Evolutionary conservation across 371 early-diverging fungal species (phyloP), one percentile per base, ranked within the genome.

Genomic region (Modicella reniformis): DNA sequence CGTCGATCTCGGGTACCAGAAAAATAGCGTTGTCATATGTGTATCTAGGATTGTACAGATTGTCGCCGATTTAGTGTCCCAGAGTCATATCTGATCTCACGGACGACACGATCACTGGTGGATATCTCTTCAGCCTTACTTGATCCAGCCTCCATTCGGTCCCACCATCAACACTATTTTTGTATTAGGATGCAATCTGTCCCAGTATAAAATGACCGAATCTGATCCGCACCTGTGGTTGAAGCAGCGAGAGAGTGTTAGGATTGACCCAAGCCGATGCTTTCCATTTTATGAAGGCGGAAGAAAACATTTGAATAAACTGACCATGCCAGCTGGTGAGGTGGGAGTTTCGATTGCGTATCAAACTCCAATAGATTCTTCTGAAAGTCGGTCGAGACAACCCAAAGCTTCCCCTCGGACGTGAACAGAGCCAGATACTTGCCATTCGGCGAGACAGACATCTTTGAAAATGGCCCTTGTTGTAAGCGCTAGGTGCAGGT

Each of bases 361-460:
- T 88, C 72, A 61, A 92, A 92, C 74, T 96, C 96, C 0, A 97
- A 94, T 17, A 95, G 83, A 53, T 91, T 94, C 68, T 93, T 92
- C 81, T 95, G 93, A 74, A 98, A 98, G 80, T 98, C 97, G 12
- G 94, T 88, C 1, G 98, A 95, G 0, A 96, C 94, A 0, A 98
- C 97, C 91, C 92, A 93, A n/a, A 98, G 74, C 59, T 91, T 87
- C 15, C 95, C 95, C 47, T 91, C 91, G 4, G 71, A 73, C 0
- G 94, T 92, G 70, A 93, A 94, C 40, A 98, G 79, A 0, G 96
- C 95, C 29, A 96, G 79, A 34, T 94, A 92, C 40, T 94, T 96
- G 23, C 96, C 97, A 80, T 96, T 95, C 3, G 98, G 96, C 2
- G 98, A 96, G 0, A 96, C 88, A 0, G 93, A 84, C 85, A 97